Conservation (phyloP, 2,329 filamentous ascomycete species). For the Penicillium crustosum region DNA sequence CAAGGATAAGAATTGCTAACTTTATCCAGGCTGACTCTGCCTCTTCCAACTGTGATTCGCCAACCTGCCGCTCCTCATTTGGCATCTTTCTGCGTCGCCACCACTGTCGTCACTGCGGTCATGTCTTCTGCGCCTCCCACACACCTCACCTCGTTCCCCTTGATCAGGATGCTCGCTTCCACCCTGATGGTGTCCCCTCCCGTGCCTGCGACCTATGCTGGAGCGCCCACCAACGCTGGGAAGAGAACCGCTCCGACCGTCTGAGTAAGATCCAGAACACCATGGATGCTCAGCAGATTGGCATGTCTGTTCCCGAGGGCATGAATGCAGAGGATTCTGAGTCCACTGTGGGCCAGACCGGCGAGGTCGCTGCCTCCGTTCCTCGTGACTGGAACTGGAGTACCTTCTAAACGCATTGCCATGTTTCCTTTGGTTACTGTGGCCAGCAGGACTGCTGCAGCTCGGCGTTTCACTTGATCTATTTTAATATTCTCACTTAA, state of each 20-base stretch:
- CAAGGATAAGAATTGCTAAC: conserved; percentile 16
- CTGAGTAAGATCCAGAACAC: conserved; percentile 52
- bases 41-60: conserved; percentile 57
- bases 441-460: conserved; percentile 21
- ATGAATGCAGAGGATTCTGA: conserved; percentile 24
- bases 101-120: conserved; percentile 66
- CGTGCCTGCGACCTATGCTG: conserved; percentile 63
- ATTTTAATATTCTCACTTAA: not conserved
- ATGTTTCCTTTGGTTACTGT: conserved; percentile 2
- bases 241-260: conserved; percentile 48
- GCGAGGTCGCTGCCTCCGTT: conserved; percentile 55
- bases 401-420: conserved; percentile 52
- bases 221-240: conserved; percentile 59
- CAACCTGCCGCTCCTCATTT: conserved; percentile 59
- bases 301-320: conserved; percentile 25
- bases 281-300: conserved; percentile 31
- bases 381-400: conserved; percentile 63
- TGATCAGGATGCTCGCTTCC: conserved; percentile 64
- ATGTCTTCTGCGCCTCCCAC: conserved; percentile 64
- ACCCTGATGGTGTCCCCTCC: conserved; percentile 56
- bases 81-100: conserved; percentile 63
- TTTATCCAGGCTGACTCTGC: conserved; percentile 56
- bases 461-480: conserved; percentile 6
- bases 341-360: conserved; percentile 24
- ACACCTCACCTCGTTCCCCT: conserved; percentile 58